These are phyloP conservation scores for Trypanosoma lewisi DNA, from an alignment of 208 protist species.

Conservation along the genomic window DNA sequence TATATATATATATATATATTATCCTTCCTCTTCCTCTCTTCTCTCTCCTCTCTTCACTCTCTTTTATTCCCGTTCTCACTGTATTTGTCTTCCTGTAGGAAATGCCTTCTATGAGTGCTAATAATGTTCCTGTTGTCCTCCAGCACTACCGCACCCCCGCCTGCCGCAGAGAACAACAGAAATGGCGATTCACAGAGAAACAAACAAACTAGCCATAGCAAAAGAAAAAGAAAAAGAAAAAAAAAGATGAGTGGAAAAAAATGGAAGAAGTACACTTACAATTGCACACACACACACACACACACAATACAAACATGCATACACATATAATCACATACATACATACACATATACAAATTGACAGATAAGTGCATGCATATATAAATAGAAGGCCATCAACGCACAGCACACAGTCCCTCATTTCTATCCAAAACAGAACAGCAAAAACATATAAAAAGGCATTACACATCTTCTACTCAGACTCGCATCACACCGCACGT, in stretches of 20 bases:
- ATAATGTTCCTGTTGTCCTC: neutral
- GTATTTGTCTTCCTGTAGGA: neutral
- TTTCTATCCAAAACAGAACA: too few species aligned
- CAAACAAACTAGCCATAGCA: neutral
- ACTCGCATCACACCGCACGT: too few species aligned
- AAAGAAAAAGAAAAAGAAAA: slow-evolving; percentile 12
- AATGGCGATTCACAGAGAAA: too few species aligned
- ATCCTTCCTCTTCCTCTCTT: neutral
- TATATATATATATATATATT: slow-evolving; percentile 16
- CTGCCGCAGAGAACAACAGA: neutral
- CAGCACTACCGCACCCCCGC: neutral
- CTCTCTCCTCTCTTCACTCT: neutral
- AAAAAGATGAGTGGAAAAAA: neutral
- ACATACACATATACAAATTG: neutral
- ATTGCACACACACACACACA: neutral
- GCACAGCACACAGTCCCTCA: too few species aligned
- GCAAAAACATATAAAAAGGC: too few species aligned
- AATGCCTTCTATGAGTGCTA: neutral
- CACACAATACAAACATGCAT: neutral
- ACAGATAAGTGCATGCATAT: neutral
- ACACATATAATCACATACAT: neutral
- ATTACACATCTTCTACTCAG: too few species aligned
- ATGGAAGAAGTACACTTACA: neutral
- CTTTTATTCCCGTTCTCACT: neutral
- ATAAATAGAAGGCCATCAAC: neutral